A percentile compares a stretch with the other conserved stretches of the same genome.
Conservation (phyloP, 116 monocot species). For the Posidonia oceanica region DNA sequence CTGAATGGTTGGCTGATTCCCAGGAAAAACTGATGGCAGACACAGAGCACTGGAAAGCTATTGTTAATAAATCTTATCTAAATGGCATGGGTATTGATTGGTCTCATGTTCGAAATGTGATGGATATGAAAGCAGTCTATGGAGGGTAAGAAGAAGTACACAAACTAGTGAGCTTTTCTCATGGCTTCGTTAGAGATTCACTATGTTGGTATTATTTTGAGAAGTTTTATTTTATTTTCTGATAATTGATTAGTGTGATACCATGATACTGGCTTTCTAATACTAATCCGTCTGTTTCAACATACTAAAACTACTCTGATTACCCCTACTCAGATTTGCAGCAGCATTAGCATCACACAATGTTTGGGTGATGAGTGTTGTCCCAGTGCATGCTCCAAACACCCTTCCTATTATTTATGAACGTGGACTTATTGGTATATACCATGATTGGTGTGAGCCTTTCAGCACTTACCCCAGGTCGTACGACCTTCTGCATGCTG, state of each 20-base stretch:
- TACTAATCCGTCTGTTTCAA: too few relatives aligned
- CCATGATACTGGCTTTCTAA: too few relatives aligned
- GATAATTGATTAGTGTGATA: too few relatives aligned
- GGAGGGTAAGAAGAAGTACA: constrained; percentile 53
- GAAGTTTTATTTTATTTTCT: too few relatives aligned
- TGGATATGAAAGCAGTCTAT: constrained; percentile 90
- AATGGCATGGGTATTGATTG: constrained; percentile 83
- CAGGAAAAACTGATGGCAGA: constrained; percentile 51
- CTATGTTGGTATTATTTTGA: too few relatives aligned
- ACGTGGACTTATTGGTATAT: constrained; percentile 82
- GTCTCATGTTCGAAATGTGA: constrained; percentile 63
- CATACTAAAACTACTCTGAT: too few relatives aligned
- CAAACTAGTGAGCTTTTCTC: too few relatives aligned
- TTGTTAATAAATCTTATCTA: constrained; percentile 69
- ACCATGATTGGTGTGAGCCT: constrained; percentile 98
- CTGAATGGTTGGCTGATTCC: constrained; percentile 79
- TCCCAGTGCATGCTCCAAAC: constrained; percentile 76
- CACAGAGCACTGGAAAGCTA: constrained; percentile 64
- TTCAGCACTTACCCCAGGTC: constrained; percentile 89
- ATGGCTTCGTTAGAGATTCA: too few relatives aligned
- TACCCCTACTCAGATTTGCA: constrained; percentile 49
- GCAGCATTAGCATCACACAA: constrained; percentile 67
- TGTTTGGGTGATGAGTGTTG: constrained; percentile 95
- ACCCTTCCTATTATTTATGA: constrained; percentile 92
- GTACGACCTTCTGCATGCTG: constrained; percentile 89